Conservation (phyloP, 2,329 filamentous ascomycete genomes). For the Penicillium sp. region DNA sequence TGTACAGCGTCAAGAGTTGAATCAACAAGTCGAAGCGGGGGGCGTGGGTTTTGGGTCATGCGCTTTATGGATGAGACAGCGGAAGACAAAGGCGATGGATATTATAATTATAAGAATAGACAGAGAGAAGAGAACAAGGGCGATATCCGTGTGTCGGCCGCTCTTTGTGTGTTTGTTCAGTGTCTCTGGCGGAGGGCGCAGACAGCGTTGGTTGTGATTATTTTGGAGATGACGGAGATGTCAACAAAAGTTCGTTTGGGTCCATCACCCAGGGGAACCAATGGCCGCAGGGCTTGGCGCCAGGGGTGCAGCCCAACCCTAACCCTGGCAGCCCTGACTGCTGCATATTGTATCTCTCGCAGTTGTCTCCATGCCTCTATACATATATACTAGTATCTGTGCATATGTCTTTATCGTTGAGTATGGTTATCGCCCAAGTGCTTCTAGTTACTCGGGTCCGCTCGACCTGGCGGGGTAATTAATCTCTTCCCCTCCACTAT, state of each 20-base stretch:
- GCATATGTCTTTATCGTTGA: not conserved
- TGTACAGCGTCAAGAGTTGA: slow-evolving; percentile 2
- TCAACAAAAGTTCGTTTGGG: slow-evolving; percentile 12
- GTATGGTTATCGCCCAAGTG: not conserved
- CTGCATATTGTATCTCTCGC: not conserved
- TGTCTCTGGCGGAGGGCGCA: not conserved
- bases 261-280: slow-evolving; percentile 12
- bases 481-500: not conserved
- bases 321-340: not conserved
- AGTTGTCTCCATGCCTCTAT: not conserved
- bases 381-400: not conserved
- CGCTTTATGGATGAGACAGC: not conserved
- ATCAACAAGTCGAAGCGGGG: slow-evolving; percentile 7
- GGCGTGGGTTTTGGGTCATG: not conserved
- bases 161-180: not conserved
- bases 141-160: not conserved
- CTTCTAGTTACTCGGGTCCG: not conserved
- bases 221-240: slow-evolving; percentile 9
- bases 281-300: not conserved
- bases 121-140: not conserved
- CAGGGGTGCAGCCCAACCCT: not conserved
- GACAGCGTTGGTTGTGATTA: not conserved
- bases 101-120: not conserved
- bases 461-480: not conserved
- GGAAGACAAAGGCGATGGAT: not conserved